Conservation (phyloP, 805 yeast species). For the Ogataea corticis region DNA sequence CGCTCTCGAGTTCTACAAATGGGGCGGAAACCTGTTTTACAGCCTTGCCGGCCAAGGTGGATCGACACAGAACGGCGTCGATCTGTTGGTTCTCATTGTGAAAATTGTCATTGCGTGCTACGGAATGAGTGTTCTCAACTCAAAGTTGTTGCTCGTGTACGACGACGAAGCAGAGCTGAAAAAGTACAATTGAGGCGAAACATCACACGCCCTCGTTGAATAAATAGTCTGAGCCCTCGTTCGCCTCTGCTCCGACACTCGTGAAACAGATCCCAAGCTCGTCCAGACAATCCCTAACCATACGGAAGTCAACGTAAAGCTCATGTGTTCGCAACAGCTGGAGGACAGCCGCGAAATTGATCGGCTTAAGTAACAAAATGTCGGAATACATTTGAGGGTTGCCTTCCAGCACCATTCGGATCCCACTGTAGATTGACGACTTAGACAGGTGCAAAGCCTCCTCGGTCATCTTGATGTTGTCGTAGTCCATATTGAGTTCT, state of each 20-base stretch:
- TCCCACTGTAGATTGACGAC: slow-evolving; percentile 15
- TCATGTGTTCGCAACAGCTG: slow-evolving; percentile 17
- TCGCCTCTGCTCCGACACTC: slow-evolving; percentile 1
- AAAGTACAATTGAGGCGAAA: slow-evolving; percentile 22
- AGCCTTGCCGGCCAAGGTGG: slow-evolving; percentile 4
- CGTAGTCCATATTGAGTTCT: slow-evolving; percentile 15
- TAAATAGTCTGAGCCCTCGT: slow-evolving; percentile 1
- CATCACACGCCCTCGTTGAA: not conserved
- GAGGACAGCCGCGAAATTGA: slow-evolving; percentile 22
- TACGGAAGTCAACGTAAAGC: slow-evolving; percentile 19
- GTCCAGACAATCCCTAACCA: slow-evolving; percentile 29
- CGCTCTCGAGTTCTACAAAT: slow-evolving; percentile 13
- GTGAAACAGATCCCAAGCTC: slow-evolving; percentile 32
- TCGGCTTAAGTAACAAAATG: slow-evolving; percentile 28
- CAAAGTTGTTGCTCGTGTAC: slow-evolving; percentile 20
- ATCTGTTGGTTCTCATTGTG: slow-evolving; percentile 15
- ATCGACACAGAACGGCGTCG: slow-evolving; percentile 11
- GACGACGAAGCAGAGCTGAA: slow-evolving; percentile 31
- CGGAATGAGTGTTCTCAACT: slow-evolving; percentile 23
- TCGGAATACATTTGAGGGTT: slow-evolving; percentile 18
- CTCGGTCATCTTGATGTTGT: slow-evolving; percentile 11
- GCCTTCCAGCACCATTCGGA: slow-evolving; percentile 18
- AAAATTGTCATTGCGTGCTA: slow-evolving; percentile 20
- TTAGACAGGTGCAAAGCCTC: slow-evolving; percentile 11
- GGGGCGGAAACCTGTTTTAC: slow-evolving; percentile 12